These are phyloP conservation scores for Calocera viscosa DNA, from an alignment of 768 basidiomycete species.

Conservation along the genomic window DNA sequence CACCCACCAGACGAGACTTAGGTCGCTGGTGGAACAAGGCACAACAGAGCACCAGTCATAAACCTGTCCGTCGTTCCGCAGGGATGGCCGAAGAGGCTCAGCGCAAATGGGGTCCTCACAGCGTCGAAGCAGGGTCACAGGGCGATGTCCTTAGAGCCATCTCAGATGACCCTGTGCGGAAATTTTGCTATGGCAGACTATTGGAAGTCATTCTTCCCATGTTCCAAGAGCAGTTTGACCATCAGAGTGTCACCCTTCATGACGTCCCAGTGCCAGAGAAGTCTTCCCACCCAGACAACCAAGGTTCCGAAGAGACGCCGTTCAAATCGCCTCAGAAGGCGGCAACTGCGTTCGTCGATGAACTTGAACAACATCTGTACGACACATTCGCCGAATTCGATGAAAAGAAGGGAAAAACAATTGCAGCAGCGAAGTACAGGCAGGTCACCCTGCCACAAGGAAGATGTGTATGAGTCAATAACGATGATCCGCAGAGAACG, in stretches of 20 bases:
- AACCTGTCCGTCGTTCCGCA: conserved; percentile 19
- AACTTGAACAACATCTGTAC: conserved; percentile 65
- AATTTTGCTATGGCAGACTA: conserved; percentile 67
- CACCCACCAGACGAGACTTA: conserved; percentile 11
- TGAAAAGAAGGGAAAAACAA: conserved; percentile 43
- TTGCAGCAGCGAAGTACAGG: conserved; percentile 72
- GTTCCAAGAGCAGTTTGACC: conserved; percentile 56
- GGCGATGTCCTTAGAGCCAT: conserved; percentile 27
- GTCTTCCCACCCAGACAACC: neutral
- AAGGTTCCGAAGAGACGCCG: neutral
- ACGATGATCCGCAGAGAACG: conserved; percentile 47
- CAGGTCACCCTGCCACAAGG: conserved; percentile 28
- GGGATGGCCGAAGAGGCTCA: conserved; percentile 25
- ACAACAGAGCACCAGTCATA: neutral
- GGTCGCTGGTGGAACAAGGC: neutral
- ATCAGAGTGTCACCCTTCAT: neutral
- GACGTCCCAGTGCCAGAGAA: neutral
- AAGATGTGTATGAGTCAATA: neutral
- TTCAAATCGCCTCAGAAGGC: conserved; percentile 33
- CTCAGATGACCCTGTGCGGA: conserved; percentile 59
- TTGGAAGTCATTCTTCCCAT: conserved; percentile 58
- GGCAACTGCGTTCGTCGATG: conserved; percentile 51
- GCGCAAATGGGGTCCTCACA: conserved; percentile 31
- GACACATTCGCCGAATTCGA: conserved; percentile 68
- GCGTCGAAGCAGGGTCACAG: conserved; percentile 32